Conservation (phyloP, 2,329 filamentous ascomycete species). For the Verticillium isaacii region DNA sequence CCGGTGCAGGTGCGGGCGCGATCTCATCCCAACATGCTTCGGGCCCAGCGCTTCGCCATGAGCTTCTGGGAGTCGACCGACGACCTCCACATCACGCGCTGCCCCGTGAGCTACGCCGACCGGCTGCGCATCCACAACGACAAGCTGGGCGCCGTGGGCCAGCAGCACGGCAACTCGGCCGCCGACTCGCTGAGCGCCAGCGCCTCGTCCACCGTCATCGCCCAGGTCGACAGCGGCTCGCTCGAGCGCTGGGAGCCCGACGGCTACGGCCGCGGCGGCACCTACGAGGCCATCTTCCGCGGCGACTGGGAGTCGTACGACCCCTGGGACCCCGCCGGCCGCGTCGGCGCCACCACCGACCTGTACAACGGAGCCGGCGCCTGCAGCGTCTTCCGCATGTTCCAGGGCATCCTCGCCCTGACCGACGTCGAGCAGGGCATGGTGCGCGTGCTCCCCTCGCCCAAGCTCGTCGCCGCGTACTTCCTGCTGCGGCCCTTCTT, state of each 20-base stretch:
- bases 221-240: constrained; percentile 60
- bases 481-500: constrained; percentile 44
- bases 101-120: constrained; percentile 58
- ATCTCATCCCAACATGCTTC: constrained; percentile 32
- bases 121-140: constrained; percentile 46
- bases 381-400: constrained; percentile 72
- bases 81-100: constrained; percentile 34
- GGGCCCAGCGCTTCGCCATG: constrained; percentile 43
- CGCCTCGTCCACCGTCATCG: constrained; percentile 43
- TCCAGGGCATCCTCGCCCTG: constrained; percentile 72
- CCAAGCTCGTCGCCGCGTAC: constrained; percentile 42
- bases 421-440: constrained; percentile 44
- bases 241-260: constrained; percentile 63
- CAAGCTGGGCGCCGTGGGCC: constrained; percentile 12
- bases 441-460: constrained; percentile 41
- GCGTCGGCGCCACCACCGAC: constrained; percentile 61
- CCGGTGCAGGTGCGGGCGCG: constrained; percentile 32
- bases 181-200: constrained; percentile 38
- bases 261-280: constrained; percentile 52
- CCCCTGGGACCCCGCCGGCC: constrained; percentile 65
- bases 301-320: constrained; percentile 73
- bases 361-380: constrained; percentile 69
- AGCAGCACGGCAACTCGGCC: constrained; percentile 26
- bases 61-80: constrained; percentile 47
- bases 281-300: constrained; percentile 62